Evolutionary conservation across 805 yeast genomes (phyloP).

Genomic region (Kluyveromyces dobzhanskii): DNA sequence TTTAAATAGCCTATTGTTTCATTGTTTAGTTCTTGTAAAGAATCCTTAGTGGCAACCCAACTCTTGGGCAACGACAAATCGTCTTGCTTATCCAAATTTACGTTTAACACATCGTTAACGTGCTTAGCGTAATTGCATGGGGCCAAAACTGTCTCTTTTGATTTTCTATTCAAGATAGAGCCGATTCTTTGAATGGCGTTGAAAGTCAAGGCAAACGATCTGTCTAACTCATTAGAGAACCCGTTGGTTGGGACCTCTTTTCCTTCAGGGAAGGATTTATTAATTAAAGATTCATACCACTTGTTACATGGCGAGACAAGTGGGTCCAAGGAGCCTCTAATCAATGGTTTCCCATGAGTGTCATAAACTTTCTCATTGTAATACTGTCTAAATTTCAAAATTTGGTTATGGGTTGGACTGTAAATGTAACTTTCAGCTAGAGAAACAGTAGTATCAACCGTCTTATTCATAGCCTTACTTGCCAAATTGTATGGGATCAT

Average conservation of each 20-base stretch:
- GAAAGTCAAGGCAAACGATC: constrained; percentile 37
- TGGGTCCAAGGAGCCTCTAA: constrained; percentile 58
- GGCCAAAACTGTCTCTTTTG: constrained; percentile 20
- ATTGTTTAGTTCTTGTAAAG: constrained; percentile 25
- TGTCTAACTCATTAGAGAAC: constrained; percentile 48
- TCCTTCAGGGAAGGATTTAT: constrained; percentile 39
- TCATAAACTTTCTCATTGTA: constrained; percentile 47
- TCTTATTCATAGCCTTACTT: constrained; percentile 32
- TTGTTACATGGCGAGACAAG: constrained; percentile 54
- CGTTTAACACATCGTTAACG: constrained; percentile 32
- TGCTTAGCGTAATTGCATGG: constrained; percentile 33
- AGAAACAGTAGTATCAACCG: constrained; percentile 23
- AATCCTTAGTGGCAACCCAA: constrained; percentile 26
- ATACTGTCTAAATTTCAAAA: constrained; percentile 39
- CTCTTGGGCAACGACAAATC: constrained; percentile 26
- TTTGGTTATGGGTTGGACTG: constrained; percentile 41
- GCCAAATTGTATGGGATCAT: constrained; percentile 46
- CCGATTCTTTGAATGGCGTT: constrained; percentile 34
- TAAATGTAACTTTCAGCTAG: constrained; percentile 31
- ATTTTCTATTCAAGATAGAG: constrained; percentile 27
- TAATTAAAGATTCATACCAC: constrained; percentile 38
- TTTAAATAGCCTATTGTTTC: constrained; percentile 22
- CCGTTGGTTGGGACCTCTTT: constrained; percentile 35
- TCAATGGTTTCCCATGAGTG: constrained; percentile 51
- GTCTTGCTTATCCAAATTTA: constrained; percentile 34